Evolutionary conservation across 2,329 filamentous ascomycete species (phyloP).

Genomic region (Ampelomyces quisqualis): DNA sequence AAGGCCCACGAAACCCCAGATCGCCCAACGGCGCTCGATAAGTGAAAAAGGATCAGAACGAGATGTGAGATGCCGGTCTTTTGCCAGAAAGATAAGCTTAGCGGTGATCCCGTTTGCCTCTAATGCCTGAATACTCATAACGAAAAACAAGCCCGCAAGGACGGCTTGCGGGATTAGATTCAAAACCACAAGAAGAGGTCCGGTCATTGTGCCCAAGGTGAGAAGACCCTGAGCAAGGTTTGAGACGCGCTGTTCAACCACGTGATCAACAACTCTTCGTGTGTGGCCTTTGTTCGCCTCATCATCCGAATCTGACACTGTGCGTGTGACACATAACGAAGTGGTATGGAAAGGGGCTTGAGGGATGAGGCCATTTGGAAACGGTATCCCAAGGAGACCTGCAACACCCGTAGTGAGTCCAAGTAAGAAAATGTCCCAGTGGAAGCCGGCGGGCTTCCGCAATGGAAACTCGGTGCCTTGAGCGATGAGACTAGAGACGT

Average conservation of each 20-base stretch:
- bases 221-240: conserved; percentile 58
- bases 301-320: conserved; percentile 45
- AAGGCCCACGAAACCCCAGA: conserved; percentile 54
- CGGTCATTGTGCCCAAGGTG: conserved; percentile 59
- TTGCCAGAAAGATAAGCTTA: conserved; percentile 53
- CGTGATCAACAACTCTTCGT: conserved; percentile 47
- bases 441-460: conserved; percentile 60
- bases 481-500: conserved; percentile 59
- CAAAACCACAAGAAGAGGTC: conserved; percentile 55
- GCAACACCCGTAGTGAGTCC: conserved; percentile 58
- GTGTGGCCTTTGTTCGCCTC: conserved; percentile 48
- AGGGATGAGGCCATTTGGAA: conserved; percentile 61
- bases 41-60: conserved; percentile 50
- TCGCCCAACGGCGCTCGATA: conserved; percentile 47
- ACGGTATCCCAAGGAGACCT: conserved; percentile 58
- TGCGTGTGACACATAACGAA: conserved; percentile 48
- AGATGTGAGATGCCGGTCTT: conserved; percentile 51
- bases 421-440: conserved; percentile 62
- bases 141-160: conserved; percentile 60
- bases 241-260: conserved; percentile 59
- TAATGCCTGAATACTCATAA: conserved; percentile 56
- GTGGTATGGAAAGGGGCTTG: conserved; percentile 63
- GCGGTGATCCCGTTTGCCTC: conserved; percentile 56
- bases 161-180: conserved; percentile 57
- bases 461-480: conserved; percentile 59